Conservation (phyloP, 331 rosid species). For the Pyracantha coccinea region DNA sequence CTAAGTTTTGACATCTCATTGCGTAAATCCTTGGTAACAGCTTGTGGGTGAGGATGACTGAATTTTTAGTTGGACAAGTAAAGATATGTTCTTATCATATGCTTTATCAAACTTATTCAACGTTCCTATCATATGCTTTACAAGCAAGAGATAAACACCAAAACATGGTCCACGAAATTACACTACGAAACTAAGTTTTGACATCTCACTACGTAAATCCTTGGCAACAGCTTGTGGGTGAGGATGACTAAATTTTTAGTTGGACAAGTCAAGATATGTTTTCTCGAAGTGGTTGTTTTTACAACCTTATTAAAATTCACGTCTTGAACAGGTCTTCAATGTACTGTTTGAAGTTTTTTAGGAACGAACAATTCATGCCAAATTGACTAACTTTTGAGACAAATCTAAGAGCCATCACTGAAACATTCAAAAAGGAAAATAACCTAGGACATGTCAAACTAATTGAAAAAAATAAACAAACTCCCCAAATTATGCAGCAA, state of each 20-base stretch:
- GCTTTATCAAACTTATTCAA: background rate
- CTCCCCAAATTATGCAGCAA: slow-evolving; percentile 17
- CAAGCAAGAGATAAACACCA: background rate
- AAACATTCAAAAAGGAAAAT: background rate
- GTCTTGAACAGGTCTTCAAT: too few species aligned
- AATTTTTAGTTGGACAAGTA: slow-evolving; percentile 8
- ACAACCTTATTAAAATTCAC: too few species aligned
- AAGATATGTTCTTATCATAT: background rate
- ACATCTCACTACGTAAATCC: slow-evolving; percentile 2
- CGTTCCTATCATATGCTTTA: background rate
- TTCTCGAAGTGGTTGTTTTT: too few species aligned
- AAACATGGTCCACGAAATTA: background rate
- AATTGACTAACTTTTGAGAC: too few species aligned
- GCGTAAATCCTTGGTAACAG: slow-evolving; percentile 8
- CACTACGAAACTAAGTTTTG: background rate
- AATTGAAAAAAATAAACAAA: background rate
- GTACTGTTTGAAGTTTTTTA: too few species aligned
- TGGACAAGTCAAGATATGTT: slow-evolving; percentile 9
- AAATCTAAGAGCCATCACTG: too few species aligned
- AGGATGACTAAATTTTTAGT: background rate
- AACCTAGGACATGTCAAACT: background rate
- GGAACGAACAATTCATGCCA: background rate
- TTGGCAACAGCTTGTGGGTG: background rate
- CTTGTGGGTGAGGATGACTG: background rate
- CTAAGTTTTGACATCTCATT: background rate